A percentile compares a stretch with the other conserved stretches of the same genome.
phyloP scores from a whole-genome alignment of 495 filamentous ascomycete genomes.

The Tricharina praecox region DNA sequence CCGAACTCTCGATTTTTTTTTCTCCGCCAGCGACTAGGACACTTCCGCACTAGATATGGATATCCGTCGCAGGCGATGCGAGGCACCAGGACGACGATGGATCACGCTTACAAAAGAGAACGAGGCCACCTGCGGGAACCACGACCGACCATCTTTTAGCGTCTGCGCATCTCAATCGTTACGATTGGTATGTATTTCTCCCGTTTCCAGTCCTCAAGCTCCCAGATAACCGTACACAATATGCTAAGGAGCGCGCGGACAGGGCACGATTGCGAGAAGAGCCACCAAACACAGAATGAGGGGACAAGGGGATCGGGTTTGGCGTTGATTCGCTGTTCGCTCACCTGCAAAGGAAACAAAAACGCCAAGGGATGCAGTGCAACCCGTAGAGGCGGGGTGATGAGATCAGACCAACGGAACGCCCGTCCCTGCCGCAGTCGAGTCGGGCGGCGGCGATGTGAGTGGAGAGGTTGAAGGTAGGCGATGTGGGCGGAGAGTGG shows the following conservation, averaged over 20 bases:
- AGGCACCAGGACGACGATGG: not conserved
- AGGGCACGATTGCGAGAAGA: no score
- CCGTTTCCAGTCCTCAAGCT: not conserved
- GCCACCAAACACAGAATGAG: constrained; percentile 16
- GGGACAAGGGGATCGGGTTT: constrained; percentile 20
- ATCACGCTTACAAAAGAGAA: constrained; percentile 3
- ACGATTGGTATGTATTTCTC: not conserved
- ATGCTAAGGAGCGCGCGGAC: not conserved
- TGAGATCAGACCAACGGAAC: not conserved
- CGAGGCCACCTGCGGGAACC: not conserved
- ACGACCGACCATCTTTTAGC: not conserved
- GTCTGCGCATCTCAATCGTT: constrained; percentile 6
- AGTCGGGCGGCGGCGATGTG: no score
- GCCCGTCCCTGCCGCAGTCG: no score
- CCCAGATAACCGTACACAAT: not conserved
- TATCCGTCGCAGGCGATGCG: not conserved
- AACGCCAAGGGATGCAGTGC: constrained; percentile 11
- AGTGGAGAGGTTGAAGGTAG: no score
- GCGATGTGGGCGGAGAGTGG: no score
- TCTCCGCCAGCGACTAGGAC: no score
- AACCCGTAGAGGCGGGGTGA: not conserved
- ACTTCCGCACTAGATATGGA: not conserved
- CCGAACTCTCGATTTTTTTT: not conserved
- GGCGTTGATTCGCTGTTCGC: constrained; percentile 25
- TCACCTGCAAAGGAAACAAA: constrained; percentile 16